Conservation (phyloP, 805 yeast species). For the Candida khao-thaluensis region DNA sequence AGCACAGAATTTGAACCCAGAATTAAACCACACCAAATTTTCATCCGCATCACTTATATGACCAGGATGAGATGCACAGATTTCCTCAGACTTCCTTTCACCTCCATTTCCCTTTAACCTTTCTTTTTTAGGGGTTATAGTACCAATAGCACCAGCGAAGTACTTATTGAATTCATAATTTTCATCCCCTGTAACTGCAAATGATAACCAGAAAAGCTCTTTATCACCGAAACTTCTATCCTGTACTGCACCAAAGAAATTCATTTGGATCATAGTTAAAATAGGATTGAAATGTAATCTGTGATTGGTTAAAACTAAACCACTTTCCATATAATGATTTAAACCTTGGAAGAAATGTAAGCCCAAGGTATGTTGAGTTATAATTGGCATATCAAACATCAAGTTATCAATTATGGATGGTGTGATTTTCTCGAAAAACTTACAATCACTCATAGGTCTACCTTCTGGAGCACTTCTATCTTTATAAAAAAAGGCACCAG, state of each 20-base stretch:
- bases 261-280: constrained; percentile 29
- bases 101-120: constrained; percentile 20
- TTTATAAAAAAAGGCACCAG: constrained; percentile 36
- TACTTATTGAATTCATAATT: constrained; percentile 24
- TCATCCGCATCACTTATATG: constrained; percentile 38
- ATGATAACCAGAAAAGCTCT: constrained; percentile 33
- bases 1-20: constrained; percentile 43
- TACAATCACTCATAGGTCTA: constrained; percentile 23
- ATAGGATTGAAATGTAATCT: constrained; percentile 25
- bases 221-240: constrained; percentile 30
- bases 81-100: constrained; percentile 21
- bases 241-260: constrained; percentile 23
- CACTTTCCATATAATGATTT: constrained; percentile 41
- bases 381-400: constrained; percentile 35
- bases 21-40: constrained; percentile 40
- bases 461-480: constrained; percentile 28
- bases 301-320: constrained; percentile 27
- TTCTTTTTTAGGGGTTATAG: constrained; percentile 27
- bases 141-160: constrained; percentile 30
- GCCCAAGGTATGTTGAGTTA: constrained; percentile 30
- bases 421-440: constrained; percentile 24
- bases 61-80: constrained; percentile 46
- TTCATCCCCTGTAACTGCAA: constrained; percentile 28
- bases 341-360: constrained; percentile 33
- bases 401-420: constrained; percentile 28